Evolutionary conservation across 2,329 filamentous ascomycete species (phyloP).

Genomic region (Neofusicoccum ribis): DNA sequence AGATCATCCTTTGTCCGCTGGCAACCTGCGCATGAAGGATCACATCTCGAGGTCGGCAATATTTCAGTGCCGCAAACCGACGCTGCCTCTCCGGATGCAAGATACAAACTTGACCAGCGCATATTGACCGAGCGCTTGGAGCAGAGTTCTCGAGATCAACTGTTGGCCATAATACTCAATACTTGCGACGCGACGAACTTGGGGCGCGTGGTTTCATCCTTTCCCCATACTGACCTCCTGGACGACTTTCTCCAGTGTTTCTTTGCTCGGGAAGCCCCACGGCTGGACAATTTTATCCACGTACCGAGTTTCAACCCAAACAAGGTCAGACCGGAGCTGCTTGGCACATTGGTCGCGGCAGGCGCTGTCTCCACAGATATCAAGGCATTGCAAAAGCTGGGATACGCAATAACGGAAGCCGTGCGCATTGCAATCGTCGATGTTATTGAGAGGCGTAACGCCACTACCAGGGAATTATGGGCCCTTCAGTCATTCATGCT

Average conservation of each 20-base stretch:
- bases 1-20: slow-evolving; percentile 15
- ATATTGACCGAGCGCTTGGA: slow-evolving; percentile 7
- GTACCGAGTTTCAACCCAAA: slow-evolving; percentile 60
- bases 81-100: not conserved
- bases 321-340: slow-evolving; percentile 58
- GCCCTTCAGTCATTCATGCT: slow-evolving; percentile 54
- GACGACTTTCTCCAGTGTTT: slow-evolving; percentile 64
- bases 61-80: not conserved
- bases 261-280: slow-evolving; percentile 56
- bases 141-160: slow-evolving; percentile 52
- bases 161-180: slow-evolving; percentile 64
- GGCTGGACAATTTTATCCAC: slow-evolving; percentile 63
- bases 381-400: slow-evolving; percentile 61
- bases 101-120: slow-evolving; percentile 13
- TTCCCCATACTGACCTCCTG: slow-evolving; percentile 61
- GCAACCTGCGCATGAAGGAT: slow-evolving; percentile 12
- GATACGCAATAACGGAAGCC: slow-evolving; percentile 53
- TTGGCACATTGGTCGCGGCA: slow-evolving; percentile 61
- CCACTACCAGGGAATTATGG: slow-evolving; percentile 46
- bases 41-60: slow-evolving; percentile 4
- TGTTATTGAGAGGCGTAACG: slow-evolving; percentile 44
- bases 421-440: slow-evolving; percentile 41
- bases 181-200: slow-evolving; percentile 56
- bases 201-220: slow-evolving; percentile 58
- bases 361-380: slow-evolving; percentile 62